These are phyloP conservation scores for Spiraea crenata DNA, from an alignment of 331 rosid species.

Conservation along the genomic window DNA sequence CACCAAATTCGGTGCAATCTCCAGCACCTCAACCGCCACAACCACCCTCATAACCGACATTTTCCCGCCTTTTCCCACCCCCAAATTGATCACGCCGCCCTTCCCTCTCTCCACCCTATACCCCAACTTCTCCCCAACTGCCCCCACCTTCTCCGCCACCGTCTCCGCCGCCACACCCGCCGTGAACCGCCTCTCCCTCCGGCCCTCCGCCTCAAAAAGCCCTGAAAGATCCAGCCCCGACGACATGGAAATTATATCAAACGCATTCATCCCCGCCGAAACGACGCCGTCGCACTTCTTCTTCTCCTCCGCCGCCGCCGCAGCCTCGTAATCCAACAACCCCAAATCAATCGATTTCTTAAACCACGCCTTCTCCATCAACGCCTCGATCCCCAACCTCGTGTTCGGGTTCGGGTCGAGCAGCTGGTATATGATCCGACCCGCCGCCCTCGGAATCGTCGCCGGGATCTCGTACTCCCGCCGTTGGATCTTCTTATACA, in stretches of 20 bases:
- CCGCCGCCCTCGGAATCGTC: conserved; percentile 55
- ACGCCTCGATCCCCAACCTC: conserved; percentile 41
- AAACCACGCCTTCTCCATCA: conserved; percentile 49
- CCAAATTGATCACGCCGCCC: conserved; percentile 41
- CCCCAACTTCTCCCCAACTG: conserved; percentile 53
- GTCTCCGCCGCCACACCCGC: conserved; percentile 33
- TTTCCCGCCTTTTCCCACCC: conserved; percentile 57
- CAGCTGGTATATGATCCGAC: conserved; percentile 44
- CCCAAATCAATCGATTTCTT: conserved; percentile 34
- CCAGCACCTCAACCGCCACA: conserved; percentile 51
- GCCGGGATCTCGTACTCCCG: conserved; percentile 57
- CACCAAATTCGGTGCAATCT: conserved; percentile 37
- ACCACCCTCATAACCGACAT: conserved; percentile 27
- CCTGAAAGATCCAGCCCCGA: conserved; percentile 84
- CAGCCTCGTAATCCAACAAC: too few species aligned
- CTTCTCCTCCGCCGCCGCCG: conserved; percentile 21
- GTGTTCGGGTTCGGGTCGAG: conserved; percentile 79
- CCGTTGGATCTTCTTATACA: conserved; percentile 53
- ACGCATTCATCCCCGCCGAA: conserved; percentile 56
- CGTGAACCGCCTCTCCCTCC: conserved; percentile 59
- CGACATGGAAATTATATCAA: conserved; percentile 80
- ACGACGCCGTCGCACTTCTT: conserved; percentile 18
- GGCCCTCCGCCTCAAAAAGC: conserved; percentile 50
- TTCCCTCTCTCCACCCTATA: conserved; percentile 62
- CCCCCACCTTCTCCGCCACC: conserved; percentile 65